A percentile compares a stretch with the other conserved stretches of the same genome.
phyloP scores from a whole-genome alignment of 1,284 basidiomycete genomes.

The Porodaedalea pini region DNA sequence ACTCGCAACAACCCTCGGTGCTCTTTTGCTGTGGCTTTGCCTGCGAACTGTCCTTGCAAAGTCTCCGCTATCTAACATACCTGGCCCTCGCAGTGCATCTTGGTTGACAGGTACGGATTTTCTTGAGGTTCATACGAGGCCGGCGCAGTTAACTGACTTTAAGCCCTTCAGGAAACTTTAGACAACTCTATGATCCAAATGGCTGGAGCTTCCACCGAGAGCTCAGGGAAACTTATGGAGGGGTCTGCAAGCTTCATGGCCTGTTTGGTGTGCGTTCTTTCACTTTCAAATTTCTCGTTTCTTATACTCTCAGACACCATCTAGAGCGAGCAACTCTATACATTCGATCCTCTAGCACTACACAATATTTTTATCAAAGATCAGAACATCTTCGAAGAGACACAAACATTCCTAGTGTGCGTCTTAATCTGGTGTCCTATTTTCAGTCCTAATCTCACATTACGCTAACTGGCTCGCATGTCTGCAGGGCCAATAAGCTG shows the following conservation, averaged over 20 bases:
- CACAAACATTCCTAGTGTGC: conserved; percentile 1
- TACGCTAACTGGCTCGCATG: neutral
- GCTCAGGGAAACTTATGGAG: conserved; percentile 38
- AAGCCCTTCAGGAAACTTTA: conserved; percentile 5
- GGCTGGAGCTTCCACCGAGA: too few species aligned
- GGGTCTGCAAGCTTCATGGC: conserved; percentile 45
- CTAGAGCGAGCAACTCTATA: conserved; percentile 16
- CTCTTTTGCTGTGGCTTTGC: too few species aligned
- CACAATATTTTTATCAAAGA: conserved; percentile 32
- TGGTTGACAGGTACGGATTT: neutral
- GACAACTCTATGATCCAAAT: conserved; percentile 4
- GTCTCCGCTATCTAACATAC: conserved; percentile 3
- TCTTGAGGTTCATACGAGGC: too few species aligned
- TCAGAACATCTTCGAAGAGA: conserved; percentile 22
- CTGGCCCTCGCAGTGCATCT: conserved; percentile 7
- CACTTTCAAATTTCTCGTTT: neutral
- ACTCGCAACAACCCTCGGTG: too few species aligned
- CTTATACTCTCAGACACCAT: neutral
- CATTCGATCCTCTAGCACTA: conserved; percentile 25
- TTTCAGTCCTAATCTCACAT: neutral
- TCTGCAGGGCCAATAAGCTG: neutral
- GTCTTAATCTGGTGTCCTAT: neutral
- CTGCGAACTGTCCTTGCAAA: too few species aligned
- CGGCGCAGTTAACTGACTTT: too few species aligned
- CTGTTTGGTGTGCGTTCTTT: conserved; percentile 44